These are phyloP conservation scores for Curvularia eragrostidis DNA, from an alignment of 2,329 filamentous ascomycete species.

Conservation along the genomic window DNA sequence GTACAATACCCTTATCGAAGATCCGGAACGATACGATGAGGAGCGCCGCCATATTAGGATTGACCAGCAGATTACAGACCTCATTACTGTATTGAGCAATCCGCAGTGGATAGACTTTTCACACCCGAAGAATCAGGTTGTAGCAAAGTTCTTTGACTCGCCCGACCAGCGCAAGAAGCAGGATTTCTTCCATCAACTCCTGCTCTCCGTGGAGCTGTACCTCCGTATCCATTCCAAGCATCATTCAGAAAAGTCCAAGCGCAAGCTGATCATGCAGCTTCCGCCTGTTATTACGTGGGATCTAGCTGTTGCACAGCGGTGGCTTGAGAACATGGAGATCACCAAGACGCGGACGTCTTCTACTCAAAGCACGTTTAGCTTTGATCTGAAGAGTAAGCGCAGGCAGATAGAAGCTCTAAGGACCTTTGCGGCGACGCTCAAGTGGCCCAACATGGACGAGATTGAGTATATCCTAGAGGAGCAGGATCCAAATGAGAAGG, in stretches of 20 bases:
- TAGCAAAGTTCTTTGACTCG: constrained; percentile 72
- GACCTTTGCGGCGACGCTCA: constrained; percentile 73
- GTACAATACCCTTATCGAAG: constrained; percentile 72
- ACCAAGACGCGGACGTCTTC: constrained; percentile 62
- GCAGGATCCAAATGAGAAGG: constrained; percentile 57
- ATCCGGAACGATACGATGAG: constrained; percentile 66
- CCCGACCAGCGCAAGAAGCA: constrained; percentile 65
- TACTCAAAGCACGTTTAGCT: constrained; percentile 58
- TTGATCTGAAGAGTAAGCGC: constrained; percentile 70
- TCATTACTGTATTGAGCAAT: constrained; percentile 73
- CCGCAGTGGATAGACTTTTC: constrained; percentile 78
- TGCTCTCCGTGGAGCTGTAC: constrained; percentile 75
- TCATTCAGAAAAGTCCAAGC: constrained; percentile 68
- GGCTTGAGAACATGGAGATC: constrained; percentile 73
- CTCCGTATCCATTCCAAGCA: constrained; percentile 69
- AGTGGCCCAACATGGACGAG: constrained; percentile 75
- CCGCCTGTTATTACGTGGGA: constrained; percentile 76
- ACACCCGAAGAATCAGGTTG: constrained; percentile 71
- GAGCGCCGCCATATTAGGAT: constrained; percentile 64
- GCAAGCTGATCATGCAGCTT: constrained; percentile 68
- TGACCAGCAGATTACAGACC: constrained; percentile 74
- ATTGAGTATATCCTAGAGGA: constrained; percentile 69
- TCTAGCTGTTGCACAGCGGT: constrained; percentile 74
- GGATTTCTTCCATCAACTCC: constrained; percentile 77
- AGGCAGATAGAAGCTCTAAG: constrained; percentile 72